These are phyloP conservation scores for Pseudonitzschia pungens DNA, from an alignment of 108 stramenopile species.

Conservation along the genomic window DNA sequence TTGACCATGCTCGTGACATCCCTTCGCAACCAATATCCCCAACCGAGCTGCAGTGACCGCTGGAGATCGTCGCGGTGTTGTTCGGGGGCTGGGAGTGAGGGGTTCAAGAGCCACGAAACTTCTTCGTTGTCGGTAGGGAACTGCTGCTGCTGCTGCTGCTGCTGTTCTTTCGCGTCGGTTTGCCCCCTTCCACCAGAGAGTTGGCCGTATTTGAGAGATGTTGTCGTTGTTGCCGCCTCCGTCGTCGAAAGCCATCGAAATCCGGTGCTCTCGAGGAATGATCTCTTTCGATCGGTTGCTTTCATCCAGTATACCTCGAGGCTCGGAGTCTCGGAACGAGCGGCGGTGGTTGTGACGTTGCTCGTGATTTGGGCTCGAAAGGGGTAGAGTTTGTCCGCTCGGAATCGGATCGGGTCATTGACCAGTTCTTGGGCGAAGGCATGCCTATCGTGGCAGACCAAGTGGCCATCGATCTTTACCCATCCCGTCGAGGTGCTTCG, in stretches of 20 bases:
- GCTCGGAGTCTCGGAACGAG: slow-evolving; percentile 1
- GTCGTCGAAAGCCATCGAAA: neutral
- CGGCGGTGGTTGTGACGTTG: neutral
- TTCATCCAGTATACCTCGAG: neutral
- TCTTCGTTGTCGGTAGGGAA: neutral
- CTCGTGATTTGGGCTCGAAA: slow-evolving; percentile 14
- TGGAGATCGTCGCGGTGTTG: slow-evolving; percentile 5
- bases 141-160: slow-evolving; percentile 6
- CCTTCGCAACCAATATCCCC: slow-evolving; percentile 16
- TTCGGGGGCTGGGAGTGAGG: neutral
- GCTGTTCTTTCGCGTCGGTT: neutral
- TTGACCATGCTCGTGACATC: slow-evolving; percentile 10
- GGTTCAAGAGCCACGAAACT: neutral
- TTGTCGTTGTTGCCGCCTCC: neutral
- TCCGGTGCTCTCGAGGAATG: neutral
- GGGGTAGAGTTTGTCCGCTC: neutral
- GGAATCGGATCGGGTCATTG: slow-evolving; percentile 1
- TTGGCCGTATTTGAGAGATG: neutral
- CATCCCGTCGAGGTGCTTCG: slow-evolving; percentile 12
- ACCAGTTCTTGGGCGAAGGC: neutral
- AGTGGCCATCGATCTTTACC: slow-evolving; percentile 10
- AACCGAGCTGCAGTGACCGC: neutral
- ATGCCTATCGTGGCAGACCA: slow-evolving; percentile 11
- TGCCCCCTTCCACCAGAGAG: neutral
- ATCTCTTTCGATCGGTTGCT: neutral